A percentile compares a stretch with the other conserved stretches of the same genome.
Conservation (phyloP, 2,329 filamentous ascomycete species). For the Tolypocladium tropicale region DNA sequence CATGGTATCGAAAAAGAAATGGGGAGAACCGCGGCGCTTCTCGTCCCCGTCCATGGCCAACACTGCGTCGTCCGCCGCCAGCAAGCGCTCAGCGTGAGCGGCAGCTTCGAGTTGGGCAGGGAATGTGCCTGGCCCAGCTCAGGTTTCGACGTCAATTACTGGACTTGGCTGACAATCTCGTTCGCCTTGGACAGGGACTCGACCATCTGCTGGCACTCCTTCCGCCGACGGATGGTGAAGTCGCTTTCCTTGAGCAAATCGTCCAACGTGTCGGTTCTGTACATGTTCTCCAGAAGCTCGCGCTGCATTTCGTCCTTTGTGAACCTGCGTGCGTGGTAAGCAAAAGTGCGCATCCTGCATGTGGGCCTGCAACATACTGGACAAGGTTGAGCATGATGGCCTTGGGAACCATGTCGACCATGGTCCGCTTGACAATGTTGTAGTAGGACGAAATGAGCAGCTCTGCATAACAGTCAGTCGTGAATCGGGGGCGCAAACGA, state of each 20-base stretch:
- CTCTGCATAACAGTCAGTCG: slow-evolving; percentile 41
- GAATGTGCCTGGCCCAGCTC: neutral
- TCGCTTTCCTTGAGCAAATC: slow-evolving; percentile 96
- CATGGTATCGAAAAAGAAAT: slow-evolving; percentile 27
- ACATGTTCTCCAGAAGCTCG: slow-evolving; percentile 95
- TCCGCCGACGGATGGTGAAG: slow-evolving; percentile 86
- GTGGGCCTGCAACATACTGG: slow-evolving; percentile 51
- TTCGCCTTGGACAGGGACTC: slow-evolving; percentile 81
- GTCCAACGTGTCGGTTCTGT: slow-evolving; percentile 80
- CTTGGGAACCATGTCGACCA: slow-evolving; percentile 99
- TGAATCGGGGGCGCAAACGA: neutral
- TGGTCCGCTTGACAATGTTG: slow-evolving; percentile 94
- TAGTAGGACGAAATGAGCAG: slow-evolving; percentile 94
- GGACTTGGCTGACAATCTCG: slow-evolving; percentile 85
- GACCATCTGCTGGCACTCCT: slow-evolving; percentile 99
- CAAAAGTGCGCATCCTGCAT: slow-evolving; percentile 1
- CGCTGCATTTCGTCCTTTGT: slow-evolving; percentile 98
- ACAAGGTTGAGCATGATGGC: slow-evolving; percentile 97
- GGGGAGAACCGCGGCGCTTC: neutral
- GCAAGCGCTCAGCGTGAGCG: neutral
- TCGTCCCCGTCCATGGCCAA: neutral
- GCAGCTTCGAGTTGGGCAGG: neutral
- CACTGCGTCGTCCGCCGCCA: neutral
- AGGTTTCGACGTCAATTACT: slow-evolving; percentile 29
- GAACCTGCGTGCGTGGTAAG: slow-evolving; percentile 42